Evolutionary conservation across 2,329 filamentous ascomycete species (phyloP).

Genomic region (Fusarium denticulatum): DNA sequence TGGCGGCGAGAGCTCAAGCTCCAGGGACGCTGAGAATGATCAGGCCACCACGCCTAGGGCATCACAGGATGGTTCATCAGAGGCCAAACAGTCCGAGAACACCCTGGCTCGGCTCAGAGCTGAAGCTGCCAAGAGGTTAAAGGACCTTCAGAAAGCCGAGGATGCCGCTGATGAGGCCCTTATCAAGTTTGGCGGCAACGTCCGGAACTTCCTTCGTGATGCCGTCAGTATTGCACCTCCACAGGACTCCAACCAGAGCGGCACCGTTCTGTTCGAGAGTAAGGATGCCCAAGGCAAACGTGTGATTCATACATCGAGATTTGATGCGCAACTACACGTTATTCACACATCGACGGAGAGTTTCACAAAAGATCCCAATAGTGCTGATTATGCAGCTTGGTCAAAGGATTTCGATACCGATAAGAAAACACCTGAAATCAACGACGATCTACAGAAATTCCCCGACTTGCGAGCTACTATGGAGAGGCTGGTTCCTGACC

Average conservation of each 20-base stretch:
- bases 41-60: constrained; percentile 62
- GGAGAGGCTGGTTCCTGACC: constrained; percentile 95
- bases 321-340: constrained; percentile 95
- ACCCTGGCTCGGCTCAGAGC: constrained; percentile 80
- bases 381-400: constrained; percentile 80
- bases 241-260: constrained; percentile 61
- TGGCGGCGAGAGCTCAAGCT: constrained; percentile 44
- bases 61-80: constrained; percentile 53
- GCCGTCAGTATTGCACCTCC: constrained; percentile 89
- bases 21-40: constrained; percentile 48
- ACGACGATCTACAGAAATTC: constrained; percentile 84
- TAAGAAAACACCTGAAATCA: constrained; percentile 84
- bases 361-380: constrained; percentile 83
- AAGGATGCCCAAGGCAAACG: constrained; percentile 90
- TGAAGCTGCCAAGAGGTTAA: constrained; percentile 84
- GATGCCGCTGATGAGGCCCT: constrained; percentile 96
- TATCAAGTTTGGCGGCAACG: constrained; percentile 87
- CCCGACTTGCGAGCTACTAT: constrained; percentile 86
- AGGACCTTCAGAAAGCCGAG: constrained; percentile 90
- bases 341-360: constrained; percentile 87
- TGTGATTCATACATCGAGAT: constrained; percentile 92
- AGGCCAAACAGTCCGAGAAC: constrained; percentile 62
- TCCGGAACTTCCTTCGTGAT: constrained; percentile 89
- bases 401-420: constrained; percentile 80
- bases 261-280: constrained; percentile 86